A percentile compares a stretch with the other conserved stretches of the same genome.
phyloP scores from a whole-genome alignment of 164 flowering plant genomes.

The Tetracentron sinense region DNA sequence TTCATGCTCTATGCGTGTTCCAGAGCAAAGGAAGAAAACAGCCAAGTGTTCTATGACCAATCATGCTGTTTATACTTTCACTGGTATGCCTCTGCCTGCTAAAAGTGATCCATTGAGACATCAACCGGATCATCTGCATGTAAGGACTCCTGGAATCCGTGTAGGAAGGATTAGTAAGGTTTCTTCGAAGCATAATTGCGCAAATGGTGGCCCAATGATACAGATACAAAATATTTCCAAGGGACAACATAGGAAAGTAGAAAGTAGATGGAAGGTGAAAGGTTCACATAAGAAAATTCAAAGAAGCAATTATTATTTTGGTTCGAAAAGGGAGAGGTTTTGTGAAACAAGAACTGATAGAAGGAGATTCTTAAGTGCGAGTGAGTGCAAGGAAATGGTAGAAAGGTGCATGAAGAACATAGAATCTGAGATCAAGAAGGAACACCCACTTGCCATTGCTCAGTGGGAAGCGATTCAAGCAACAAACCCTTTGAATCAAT shows the following conservation, averaged over 20 bases:
- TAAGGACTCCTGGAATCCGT: not conserved
- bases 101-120: no score
- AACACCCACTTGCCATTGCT: slow-evolving; percentile 39
- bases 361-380: slow-evolving; percentile 29
- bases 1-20: not conserved
- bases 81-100: not conserved
- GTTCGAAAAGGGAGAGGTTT: slow-evolving; percentile 17
- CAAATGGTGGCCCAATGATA: not conserved
- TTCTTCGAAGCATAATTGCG: not conserved
- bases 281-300: slow-evolving; percentile 8
- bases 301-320: slow-evolving; percentile 7
- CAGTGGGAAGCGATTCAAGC: slow-evolving; percentile 52
- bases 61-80: not conserved
- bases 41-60: not conserved
- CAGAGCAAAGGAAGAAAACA: not conserved
- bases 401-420: slow-evolving; percentile 67
- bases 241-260: slow-evolving; percentile 21
- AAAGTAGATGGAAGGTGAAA: slow-evolving; percentile 16
- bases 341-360: slow-evolving; percentile 17
- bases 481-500: slow-evolving; percentile 13
- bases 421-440: slow-evolving; percentile 38
- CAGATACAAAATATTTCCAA: not conserved
- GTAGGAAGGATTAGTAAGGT: not conserved
- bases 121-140: not conserved
- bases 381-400: slow-evolving; percentile 50